phyloP scores from a whole-genome alignment of 306 rosid genomes.

The Elaeagnus macrophylla region DNA sequence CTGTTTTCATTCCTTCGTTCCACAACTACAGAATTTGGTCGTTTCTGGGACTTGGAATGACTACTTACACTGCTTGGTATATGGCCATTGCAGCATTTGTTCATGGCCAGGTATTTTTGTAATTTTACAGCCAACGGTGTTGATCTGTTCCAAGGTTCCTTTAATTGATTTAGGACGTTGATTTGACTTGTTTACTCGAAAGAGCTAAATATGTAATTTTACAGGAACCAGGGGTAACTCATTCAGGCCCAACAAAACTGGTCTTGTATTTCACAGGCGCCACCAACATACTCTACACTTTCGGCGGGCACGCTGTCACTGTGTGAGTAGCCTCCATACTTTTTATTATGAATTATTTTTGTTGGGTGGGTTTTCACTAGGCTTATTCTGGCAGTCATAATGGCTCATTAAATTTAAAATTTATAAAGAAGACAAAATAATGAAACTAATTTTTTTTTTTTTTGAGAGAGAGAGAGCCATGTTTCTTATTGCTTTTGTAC shows the following conservation, averaged over 20 bases:
- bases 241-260: constrained; percentile 66
- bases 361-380: background rate
- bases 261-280: constrained; percentile 93
- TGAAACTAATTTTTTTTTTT: no score
- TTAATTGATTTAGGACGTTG: background rate
- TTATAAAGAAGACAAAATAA: no score
- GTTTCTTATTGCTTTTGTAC: no score
- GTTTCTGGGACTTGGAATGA: constrained; percentile 94
- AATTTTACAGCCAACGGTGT: background rate
- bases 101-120: constrained; percentile 64
- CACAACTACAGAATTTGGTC: constrained; percentile 97
- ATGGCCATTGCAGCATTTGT: constrained; percentile 67
- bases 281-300: constrained; percentile 90
- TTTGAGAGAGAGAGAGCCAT: no score
- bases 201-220: background rate
- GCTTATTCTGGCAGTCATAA: no score
- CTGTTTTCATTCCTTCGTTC: constrained; percentile 89
- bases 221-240: constrained; percentile 69
- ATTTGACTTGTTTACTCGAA: background rate
- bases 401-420: no score
- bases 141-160: background rate
- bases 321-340: constrained; percentile 56
- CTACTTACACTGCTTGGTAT: constrained; percentile 95
- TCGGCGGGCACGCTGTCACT: constrained; percentile 98
- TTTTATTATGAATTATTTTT: background rate